A percentile compares a stretch with the other conserved stretches of the same genome.
Conservation (phyloP, 208 protist genomes). For the Trypanosoma melophagium region DNA sequence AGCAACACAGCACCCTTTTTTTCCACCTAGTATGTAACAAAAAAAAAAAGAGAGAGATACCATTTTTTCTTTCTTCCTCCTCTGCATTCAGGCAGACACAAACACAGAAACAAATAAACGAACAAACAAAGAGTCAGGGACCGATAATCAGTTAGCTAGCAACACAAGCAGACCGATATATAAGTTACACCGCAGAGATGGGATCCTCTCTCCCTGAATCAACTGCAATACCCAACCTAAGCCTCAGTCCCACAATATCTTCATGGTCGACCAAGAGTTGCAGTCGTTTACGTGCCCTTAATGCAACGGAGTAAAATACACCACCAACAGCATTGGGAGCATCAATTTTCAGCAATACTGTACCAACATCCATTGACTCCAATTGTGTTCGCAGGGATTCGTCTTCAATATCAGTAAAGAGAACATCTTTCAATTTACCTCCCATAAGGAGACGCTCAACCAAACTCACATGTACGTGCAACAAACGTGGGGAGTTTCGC, state of each 20-base stretch:
- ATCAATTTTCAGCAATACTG: slow-evolving; percentile 59
- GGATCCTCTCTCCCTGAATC: slow-evolving; percentile 3
- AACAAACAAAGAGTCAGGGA: too few species aligned
- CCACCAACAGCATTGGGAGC: slow-evolving; percentile 32
- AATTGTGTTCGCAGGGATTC: slow-evolving; percentile 37
- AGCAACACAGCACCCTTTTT: too few species aligned
- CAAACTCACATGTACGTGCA: slow-evolving; percentile 52
- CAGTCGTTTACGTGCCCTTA: slow-evolving; percentile 67
- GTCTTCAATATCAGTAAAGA: slow-evolving; percentile 56
- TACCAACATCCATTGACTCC: slow-evolving; percentile 53
- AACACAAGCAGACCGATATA: too few species aligned
- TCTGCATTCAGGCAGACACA: too few species aligned
- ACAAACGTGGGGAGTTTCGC: slow-evolving; percentile 46
- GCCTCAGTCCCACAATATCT: slow-evolving; percentile 74
- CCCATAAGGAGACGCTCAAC: slow-evolving; percentile 53
- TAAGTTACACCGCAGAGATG: slow-evolving; percentile 4
- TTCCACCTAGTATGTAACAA: too few species aligned
- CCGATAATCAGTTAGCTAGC: too few species aligned
- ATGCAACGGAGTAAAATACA: slow-evolving; percentile 58
- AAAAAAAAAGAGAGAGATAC: too few species aligned
- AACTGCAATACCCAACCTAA: slow-evolving; percentile 55
- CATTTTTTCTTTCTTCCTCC: slow-evolving; percentile 12
- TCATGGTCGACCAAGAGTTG: slow-evolving; percentile 83
- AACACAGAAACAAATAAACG: too few species aligned
- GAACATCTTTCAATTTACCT: slow-evolving; percentile 69